Base-by-base conservation (phyloP, 2,329 filamentous ascomycete species). In the Ophiostoma tasmaniense region DNA sequence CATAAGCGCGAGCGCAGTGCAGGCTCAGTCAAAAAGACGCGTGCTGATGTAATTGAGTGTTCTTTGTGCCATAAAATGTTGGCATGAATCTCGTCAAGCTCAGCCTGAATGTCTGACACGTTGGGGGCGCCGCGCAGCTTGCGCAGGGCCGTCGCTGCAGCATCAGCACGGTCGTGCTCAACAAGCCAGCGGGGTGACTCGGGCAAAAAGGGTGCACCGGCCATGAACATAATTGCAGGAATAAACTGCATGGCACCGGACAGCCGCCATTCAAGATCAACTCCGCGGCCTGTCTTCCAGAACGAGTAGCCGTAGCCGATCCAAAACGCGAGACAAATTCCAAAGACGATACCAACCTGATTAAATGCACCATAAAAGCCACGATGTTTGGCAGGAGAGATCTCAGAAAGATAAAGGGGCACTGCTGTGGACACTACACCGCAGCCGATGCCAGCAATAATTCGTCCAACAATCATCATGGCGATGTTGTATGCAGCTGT, bases 151-250 rank as follows among this genome's bases (percentile, higher is more conserved):
- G 69, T 65, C 42, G 72, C 73, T 4, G 76, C 77, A 37, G 74
- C 74, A 52, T 76, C 75, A 35, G 66, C 69, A 10, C 71, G 73
- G 65, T 75, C 75, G 42, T 77, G 73, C 67, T 77, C 76, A 0
- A 78, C 70, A 0, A 79, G 74, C 77, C 77, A 79, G 22, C 77
- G 76, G 22, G 77, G 77, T 33, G 75, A 77, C 67, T 79, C 77
- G 3, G 77, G 77, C 20, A 76, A 73, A 55, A 76, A 73, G 25
- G 75, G 76, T 0, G 77, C 71, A 10, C 77, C 77, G 25, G 73
- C 45, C 17, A 77, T 71, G 67, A 78, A 77, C 6, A 77, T 61
- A 2, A 75, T 33, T 17, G 77, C 76, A 0, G 77, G 76, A 4
- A 79, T 71, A 62, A 76, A 76, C 71, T 78, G 76, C 39, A 78